Conservation (phyloP, 192 early-diverging fungal species). For the Kappamyces sp. region DNA sequence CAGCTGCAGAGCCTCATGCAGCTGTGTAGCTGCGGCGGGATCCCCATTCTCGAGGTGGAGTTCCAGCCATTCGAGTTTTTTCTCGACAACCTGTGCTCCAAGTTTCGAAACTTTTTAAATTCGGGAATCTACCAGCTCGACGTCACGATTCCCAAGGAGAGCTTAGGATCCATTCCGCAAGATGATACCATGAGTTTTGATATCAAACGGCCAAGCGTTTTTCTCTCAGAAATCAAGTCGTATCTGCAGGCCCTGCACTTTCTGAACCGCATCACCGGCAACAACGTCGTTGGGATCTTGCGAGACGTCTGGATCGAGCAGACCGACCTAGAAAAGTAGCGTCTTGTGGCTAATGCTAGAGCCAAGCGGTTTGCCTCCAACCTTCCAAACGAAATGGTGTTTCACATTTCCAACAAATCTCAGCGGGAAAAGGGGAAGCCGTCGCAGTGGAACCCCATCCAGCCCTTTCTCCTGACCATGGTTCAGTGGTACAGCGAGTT, state of each 20-base stretch:
- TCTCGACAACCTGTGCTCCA: conserved; percentile 22
- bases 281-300: conserved; percentile 17
- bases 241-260: conserved; percentile 24
- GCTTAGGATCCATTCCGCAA: not conserved
- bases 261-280: conserved; percentile 18
- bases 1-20: conserved; percentile 21
- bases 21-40: conserved; percentile 16
- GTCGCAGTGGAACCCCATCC: conserved; percentile 15
- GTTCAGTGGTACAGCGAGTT: conserved; percentile 30
- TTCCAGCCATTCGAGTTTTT: conserved; percentile 40
- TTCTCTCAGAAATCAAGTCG: conserved; percentile 24
- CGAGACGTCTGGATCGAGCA: conserved; percentile 26
- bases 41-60: conserved; percentile 22
- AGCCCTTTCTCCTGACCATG: conserved; percentile 23
- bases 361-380: conserved; percentile 18
- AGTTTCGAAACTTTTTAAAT: conserved; percentile 17
- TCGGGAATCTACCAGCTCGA: conserved; percentile 3
- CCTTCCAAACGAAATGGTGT: conserved; percentile 26
- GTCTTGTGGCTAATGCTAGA: not conserved
- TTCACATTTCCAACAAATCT: conserved; percentile 4
- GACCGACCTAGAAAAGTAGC: conserved; percentile 20
- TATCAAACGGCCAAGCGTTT: conserved; percentile 30
- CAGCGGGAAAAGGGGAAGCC: conserved; percentile 14
- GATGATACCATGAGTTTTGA: conserved; percentile 31
- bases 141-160: conserved; percentile 7